Evolutionary conservation across 1,139 yeast genomes (phyloP).

Genomic region (Sporopachydermia cereana): DNA sequence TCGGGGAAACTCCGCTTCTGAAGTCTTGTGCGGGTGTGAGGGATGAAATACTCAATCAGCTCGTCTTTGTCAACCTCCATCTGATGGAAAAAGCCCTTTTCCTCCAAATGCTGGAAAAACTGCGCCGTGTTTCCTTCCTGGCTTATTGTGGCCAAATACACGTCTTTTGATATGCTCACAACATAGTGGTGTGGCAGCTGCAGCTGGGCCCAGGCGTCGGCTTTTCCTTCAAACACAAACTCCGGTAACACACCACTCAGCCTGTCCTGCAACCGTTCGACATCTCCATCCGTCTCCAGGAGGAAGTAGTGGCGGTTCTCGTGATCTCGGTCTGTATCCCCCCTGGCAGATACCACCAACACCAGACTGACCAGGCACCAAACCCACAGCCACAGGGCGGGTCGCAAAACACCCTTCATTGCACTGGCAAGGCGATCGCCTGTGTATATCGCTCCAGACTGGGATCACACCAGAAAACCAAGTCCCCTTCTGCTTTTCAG

Average conservation of each 20-base stretch:
- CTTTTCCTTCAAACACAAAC: neutral
- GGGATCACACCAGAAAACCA: no score
- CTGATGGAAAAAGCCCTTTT: no score
- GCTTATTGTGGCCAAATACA: neutral
- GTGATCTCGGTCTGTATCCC: no score
- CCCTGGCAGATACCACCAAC: no score
- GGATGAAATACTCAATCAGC: neutral
- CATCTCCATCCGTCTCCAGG: neutral
- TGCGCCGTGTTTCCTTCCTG: neutral
- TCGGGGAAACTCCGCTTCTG: neutral
- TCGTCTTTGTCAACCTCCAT: slow-evolving; percentile 1
- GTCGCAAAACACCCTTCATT: no score
- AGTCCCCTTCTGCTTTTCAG: no score
- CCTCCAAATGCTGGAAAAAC: neutral
- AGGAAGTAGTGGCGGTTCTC: neutral
- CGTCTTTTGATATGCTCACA: neutral
- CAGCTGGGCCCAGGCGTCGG: neutral
- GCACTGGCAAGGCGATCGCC: no score
- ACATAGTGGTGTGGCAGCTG: neutral
- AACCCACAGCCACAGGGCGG: no score
- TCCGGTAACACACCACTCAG: neutral
- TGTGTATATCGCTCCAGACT: no score
- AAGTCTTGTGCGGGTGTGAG: neutral
- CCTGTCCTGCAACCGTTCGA: neutral
- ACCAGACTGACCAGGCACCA: no score